Base-by-base conservation (phyloP, 75 land plant genomes). In the Larix kaempferi region DNA sequence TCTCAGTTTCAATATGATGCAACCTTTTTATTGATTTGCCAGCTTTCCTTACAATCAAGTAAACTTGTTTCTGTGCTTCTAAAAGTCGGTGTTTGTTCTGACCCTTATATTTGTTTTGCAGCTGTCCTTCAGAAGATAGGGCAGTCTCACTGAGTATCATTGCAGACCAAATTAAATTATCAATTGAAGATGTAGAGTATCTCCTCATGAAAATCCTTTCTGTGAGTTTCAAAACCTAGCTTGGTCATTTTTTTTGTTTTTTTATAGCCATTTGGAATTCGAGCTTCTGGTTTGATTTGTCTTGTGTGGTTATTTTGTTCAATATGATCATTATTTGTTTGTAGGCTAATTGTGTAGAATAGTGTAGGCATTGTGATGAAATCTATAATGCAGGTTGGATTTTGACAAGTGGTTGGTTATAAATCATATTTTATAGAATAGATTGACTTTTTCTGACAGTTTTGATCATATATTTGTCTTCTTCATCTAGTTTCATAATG, bases 161-260 rank as follows among this genome's bases (percentile, higher is more conserved):
- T 79, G 95, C 95, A 4, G 92, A 95, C 74, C 86, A 91, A n/a
- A 95, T 98, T 21, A 94, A 88, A 80, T 90, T 97, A 75, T 86
- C 98, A n/a, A 73, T 91, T 6, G 93, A 94, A 74, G 98, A 92
- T 76, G 98, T 97, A 57, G 99, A 97, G 82, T 87, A 91, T 84
- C 98, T 97, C 54, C 91, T 97, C 21, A 97, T 97, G 87, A 97
- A 97, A 86, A 89, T 92, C 78, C 88, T 97, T n/a, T 97, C 98
- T 41, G 99, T 97, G 88, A 84, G 93, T 83, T 57, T 15, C 25
- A 49, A 22, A 7, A 8, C 58, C 41, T 78, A 12, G 5, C 23
- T 15, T 22, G 16, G 15, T 16, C 2, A 29, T 4, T 27, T 12
- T n/a, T 22, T 15, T 63, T 63, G 29, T 25, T 63, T n/a, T n/a